phyloP scores from a whole-genome alignment of 345 rosid genomes.

The Aegle marmelos region DNA sequence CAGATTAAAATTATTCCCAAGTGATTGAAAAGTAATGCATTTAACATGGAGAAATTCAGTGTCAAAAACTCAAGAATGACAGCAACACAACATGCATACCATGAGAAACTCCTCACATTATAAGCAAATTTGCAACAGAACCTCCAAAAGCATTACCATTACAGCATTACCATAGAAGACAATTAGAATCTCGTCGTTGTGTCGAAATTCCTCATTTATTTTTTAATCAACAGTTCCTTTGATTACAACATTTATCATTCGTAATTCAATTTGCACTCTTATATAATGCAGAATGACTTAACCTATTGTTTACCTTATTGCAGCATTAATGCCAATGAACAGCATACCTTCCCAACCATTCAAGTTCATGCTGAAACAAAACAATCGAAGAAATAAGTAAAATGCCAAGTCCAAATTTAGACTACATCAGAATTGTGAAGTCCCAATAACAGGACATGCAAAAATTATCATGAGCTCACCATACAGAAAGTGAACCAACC shows the following conservation, averaged over 20 bases:
- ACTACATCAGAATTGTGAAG: neutral
- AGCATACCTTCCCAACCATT: constrained; percentile 76
- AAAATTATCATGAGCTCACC: constrained; percentile 37
- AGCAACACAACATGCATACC: no score
- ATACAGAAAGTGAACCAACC: constrained; percentile 74
- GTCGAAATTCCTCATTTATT: no score
- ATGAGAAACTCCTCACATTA: no score
- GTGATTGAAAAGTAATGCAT: no score
- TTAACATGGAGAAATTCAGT: neutral
- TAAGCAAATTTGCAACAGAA: neutral
- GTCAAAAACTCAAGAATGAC: no score
- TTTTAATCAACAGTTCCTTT: neutral
- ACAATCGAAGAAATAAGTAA: neutral
- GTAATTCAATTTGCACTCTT: neutral
- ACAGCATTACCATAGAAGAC: no score
- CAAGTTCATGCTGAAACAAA: constrained; percentile 62
- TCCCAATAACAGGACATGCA: neutral
- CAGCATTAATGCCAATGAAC: constrained; percentile 75
- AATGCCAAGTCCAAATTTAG: neutral
- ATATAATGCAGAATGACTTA: neutral
- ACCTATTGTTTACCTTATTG: constrained; percentile 44
- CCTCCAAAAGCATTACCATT: neutral
- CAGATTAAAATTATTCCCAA: neutral
- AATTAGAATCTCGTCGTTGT: no score
- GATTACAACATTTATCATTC: neutral